Evolutionary conservation across 352 stramenopile genomes (phyloP).

Genomic region (Blastocystis sp.): DNA sequence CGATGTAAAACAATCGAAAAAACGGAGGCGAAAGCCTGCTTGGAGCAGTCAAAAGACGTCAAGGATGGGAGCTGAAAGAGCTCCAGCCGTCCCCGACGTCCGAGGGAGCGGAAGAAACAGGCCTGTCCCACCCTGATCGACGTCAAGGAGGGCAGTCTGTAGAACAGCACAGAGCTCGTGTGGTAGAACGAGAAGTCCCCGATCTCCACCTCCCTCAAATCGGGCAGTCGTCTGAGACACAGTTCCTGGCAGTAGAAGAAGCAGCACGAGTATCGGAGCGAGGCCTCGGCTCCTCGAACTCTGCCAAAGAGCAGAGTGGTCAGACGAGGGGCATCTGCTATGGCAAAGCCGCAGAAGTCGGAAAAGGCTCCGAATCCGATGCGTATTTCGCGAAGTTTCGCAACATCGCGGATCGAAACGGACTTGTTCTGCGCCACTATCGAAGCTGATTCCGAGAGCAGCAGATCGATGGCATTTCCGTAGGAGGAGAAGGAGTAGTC

Average conservation of each 20-base stretch:
- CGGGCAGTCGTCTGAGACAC: not conserved
- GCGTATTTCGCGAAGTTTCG: not conserved
- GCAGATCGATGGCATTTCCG: not conserved
- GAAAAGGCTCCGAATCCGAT: constrained; percentile 11
- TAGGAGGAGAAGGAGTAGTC: not conserved
- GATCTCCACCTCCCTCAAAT: not conserved
- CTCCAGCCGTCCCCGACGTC: not conserved
- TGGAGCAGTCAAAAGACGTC: not conserved
- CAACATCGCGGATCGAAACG: not conserved
- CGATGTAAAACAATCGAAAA: not conserved
- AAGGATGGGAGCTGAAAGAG: not conserved
- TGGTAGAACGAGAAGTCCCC: constrained; percentile 4
- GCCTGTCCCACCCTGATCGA: not conserved
- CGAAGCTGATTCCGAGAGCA: not conserved
- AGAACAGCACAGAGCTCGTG: not conserved
- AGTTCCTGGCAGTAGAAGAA: constrained; percentile 4
- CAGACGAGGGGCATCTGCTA: not conserved
- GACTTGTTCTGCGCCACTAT: not conserved
- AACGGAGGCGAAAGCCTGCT: not conserved
- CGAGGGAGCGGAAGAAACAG: not conserved
- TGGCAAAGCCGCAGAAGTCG: not conserved
- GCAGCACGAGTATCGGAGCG: not conserved
- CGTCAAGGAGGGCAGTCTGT: not conserved
- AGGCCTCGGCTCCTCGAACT: no score
- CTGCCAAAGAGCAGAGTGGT: not conserved